These are phyloP conservation scores for Nicotiana undulata DNA, from an alignment of 257 asterid species.

Conservation along the genomic window DNA sequence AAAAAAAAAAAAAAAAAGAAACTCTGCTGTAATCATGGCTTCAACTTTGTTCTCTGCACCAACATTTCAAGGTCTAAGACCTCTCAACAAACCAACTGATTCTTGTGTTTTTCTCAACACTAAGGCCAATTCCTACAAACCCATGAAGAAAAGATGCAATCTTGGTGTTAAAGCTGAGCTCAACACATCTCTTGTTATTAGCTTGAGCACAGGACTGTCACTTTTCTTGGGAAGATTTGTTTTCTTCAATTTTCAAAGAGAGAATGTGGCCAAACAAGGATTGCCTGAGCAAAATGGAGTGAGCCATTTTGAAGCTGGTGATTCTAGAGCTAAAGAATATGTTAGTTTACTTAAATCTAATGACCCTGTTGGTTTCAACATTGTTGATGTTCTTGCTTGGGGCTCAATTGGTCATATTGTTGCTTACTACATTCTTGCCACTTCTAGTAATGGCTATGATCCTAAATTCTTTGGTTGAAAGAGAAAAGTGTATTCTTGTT, in stretches of 20 bases:
- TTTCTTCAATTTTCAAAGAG: constrained; percentile 94
- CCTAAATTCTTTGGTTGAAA: constrained; percentile 59
- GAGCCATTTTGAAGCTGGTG: constrained; percentile 92
- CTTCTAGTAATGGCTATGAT: constrained; percentile 93
- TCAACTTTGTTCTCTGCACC: constrained; percentile 70
- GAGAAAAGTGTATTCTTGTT: no score
- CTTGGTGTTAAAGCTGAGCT: constrained; percentile 60
- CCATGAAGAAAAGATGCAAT: constrained; percentile 15
- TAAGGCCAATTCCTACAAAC: constrained; percentile 16
- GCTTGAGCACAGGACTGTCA: constrained; percentile 87
- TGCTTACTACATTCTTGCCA: constrained; percentile 87
- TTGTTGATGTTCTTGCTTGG: constrained; percentile 94
- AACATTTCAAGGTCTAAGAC: constrained; percentile 77
- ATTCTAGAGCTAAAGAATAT: constrained; percentile 81
- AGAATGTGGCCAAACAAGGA: constrained; percentile 84
- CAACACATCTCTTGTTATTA: constrained; percentile 63
- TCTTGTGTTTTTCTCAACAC: constrained; percentile 12
- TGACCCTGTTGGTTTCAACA: constrained; percentile 92
- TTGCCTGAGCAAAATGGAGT: constrained; percentile 83
- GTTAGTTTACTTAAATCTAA: constrained; percentile 85
- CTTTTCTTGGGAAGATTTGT: constrained; percentile 86
- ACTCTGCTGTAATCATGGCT: constrained; percentile 37
- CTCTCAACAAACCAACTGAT: constrained; percentile 68
- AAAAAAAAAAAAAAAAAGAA: no score
- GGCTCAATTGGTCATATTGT: constrained; percentile 95